Evolutionary conservation across 345 rosid genomes (phyloP).

Genomic region (Jatropha curcas): DNA sequence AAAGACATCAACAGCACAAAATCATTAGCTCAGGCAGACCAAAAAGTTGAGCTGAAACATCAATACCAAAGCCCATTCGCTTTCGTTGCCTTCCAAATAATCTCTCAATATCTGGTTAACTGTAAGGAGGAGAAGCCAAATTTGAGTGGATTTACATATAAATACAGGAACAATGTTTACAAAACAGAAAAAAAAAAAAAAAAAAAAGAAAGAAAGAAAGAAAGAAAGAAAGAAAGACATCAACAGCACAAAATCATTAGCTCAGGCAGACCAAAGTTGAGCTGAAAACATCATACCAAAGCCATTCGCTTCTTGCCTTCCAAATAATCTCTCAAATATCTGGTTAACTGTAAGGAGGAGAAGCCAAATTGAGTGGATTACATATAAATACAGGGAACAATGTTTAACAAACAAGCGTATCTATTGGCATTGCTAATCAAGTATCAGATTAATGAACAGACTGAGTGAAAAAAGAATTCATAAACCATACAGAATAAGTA

Average conservation of each 20-base stretch:
- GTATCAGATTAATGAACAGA: background rate
- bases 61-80: conserved; percentile 86
- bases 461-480: background rate
- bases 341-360: conserved; percentile 59
- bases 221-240: too few species aligned
- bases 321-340: conserved; percentile 78
- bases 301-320: conserved; percentile 92
- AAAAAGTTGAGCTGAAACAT: conserved; percentile 12
- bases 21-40: background rate
- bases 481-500: conserved; percentile 3
- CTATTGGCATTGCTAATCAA: too few species aligned
- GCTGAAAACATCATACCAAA: conserved; percentile 56
- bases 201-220: too few species aligned
- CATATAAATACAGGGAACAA: background rate
- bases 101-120: conserved; percentile 88
- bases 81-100: conserved; percentile 89
- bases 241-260: background rate
- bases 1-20: background rate
- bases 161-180: background rate
- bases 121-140: conserved; percentile 32
- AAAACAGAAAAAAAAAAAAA: too few species aligned
- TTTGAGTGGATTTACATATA: background rate
- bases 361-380: conserved; percentile 11
- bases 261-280: background rate
- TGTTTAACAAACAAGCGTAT: background rate